Evolutionary conservation across 1,284 basidiomycete species (phyloP), one percentile per base, ranked within the genome.

Genomic region (Irpex sp.): DNA sequence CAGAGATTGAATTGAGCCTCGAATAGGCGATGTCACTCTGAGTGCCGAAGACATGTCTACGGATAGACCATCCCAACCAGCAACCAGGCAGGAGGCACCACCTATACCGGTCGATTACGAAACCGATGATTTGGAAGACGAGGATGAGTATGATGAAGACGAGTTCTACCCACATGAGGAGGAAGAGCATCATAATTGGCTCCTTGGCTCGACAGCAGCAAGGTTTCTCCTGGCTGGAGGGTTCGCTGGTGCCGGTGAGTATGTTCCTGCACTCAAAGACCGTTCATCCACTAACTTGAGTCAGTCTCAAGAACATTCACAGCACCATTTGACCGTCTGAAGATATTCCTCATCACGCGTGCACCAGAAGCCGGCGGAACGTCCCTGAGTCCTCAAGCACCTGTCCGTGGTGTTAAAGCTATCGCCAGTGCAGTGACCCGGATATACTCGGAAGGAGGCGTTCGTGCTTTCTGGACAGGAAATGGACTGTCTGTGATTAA

Each of bases 241-340:
- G 15, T 81, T 97, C 15, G 97, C 97, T 13, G 97, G 97, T 61
- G 93, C 92, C 67, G 91, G 94, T 93, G 73, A 77, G 85, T 38
- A 36, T 11, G 17, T 13, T 36, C 34, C 44, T 4, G n/a, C 17
- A 17, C 74, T 7, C 17, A 11, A 26, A 17, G 44, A 11, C 19
- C 5, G 38, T 58, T 3, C 17, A 26, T 40, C 8, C 21, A 48
- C 57, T 58, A 19, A 44, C 38, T 58, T 9, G 15, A 36, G 5
- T 4, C 8, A 91, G 96, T 98, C 19, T 98, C 96, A 17, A 84
- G 97, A 67, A 93, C 96, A 44, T 96, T 94, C 64, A 99, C 97
- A 0, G 97, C 97, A 4, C 97, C 97, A 0, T 98, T 99, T 69
- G 97, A 99, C 77, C 88, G 97, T 63, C 81, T 99, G 58, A 99